Conservation (phyloP, 352 stramenopile genomes). For the Globisporangium lucens region DNA sequence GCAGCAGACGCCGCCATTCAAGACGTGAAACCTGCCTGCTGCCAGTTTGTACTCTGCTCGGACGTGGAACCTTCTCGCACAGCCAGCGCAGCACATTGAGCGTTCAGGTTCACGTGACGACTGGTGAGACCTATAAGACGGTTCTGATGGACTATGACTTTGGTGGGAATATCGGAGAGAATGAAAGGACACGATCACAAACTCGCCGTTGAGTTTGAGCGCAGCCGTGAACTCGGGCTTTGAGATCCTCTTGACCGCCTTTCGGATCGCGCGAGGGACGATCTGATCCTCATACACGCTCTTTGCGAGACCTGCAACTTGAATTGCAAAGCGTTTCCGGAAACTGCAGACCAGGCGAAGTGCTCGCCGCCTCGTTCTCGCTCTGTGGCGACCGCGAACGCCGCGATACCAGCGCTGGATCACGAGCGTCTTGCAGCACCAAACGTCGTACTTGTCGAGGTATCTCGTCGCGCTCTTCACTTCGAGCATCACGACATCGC, state of each 20-base stretch:
- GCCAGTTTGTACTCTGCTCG: constrained; percentile 24
- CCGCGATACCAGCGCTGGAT: constrained; percentile 68
- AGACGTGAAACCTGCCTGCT: constrained; percentile 29
- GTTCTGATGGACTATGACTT: not conserved
- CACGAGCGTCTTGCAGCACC: constrained; percentile 40
- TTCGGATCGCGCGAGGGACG: constrained; percentile 26
- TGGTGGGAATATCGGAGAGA: constrained; percentile 26
- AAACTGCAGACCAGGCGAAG: constrained; percentile 30
- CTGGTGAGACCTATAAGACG: not conserved
- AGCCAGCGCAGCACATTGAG: constrained; percentile 42
- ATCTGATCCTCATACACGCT: constrained; percentile 35
- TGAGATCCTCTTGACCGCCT: constrained; percentile 29
- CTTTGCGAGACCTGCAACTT: constrained; percentile 25
- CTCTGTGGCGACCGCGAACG: constrained; percentile 31
- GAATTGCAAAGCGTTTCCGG: constrained; percentile 27
- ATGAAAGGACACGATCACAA: constrained; percentile 59
- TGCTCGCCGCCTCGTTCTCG: constrained; percentile 23
- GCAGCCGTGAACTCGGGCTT: constrained; percentile 39
- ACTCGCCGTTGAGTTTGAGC: constrained; percentile 56
- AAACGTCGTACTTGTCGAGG: constrained; percentile 61
- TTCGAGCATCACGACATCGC: constrained; percentile 73
- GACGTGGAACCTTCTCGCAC: constrained; percentile 46
- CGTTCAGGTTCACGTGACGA: not conserved
- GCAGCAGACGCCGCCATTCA: constrained; percentile 35
- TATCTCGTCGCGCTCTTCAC: constrained; percentile 53